Evolutionary conservation across 768 basidiomycete genomes (phyloP).

Genomic region (Naganishia onofrii): DNA sequence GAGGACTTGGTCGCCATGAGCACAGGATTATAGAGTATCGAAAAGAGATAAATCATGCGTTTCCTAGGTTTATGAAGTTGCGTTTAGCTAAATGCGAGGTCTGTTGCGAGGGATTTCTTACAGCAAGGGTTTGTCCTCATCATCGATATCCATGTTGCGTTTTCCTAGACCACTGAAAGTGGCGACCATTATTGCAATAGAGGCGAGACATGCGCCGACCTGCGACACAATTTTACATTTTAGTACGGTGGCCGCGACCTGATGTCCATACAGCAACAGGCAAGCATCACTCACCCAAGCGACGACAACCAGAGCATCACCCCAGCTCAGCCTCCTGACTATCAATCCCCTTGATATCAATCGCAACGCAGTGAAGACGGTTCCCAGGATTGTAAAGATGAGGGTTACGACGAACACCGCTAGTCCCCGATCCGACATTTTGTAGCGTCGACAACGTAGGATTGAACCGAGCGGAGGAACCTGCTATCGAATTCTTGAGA

Average conservation of each 20-base stretch:
- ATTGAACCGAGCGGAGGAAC: background rate
- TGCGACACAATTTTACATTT: background rate
- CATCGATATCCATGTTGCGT: background rate
- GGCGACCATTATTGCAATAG: slow-evolving; percentile 36
- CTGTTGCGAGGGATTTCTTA: background rate
- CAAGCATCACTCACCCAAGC: slow-evolving; percentile 42
- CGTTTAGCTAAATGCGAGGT: slow-evolving; percentile 16
- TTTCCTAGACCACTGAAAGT: slow-evolving; percentile 41
- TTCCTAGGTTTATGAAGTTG: slow-evolving; percentile 22
- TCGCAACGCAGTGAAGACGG: slow-evolving; percentile 39
- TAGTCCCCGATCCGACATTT: background rate
- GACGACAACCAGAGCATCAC: slow-evolving; percentile 42
- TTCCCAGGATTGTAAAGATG: slow-evolving; percentile 41
- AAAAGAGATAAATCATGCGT: slow-evolving; percentile 42
- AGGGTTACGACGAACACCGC: slow-evolving; percentile 46
- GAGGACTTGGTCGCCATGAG: slow-evolving; percentile 49
- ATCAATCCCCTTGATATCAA: slow-evolving; percentile 43
- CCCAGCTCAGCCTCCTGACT: slow-evolving; percentile 35
- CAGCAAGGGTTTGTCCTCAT: background rate
- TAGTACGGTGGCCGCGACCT: background rate
- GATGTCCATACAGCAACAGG: no score
- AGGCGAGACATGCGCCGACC: slow-evolving; percentile 16
- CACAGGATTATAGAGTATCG: slow-evolving; percentile 47
- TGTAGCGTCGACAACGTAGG: background rate
- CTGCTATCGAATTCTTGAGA: background rate